phyloP scores from a whole-genome alignment of 768 basidiomycete species.

The Tulasnella sp. region DNA sequence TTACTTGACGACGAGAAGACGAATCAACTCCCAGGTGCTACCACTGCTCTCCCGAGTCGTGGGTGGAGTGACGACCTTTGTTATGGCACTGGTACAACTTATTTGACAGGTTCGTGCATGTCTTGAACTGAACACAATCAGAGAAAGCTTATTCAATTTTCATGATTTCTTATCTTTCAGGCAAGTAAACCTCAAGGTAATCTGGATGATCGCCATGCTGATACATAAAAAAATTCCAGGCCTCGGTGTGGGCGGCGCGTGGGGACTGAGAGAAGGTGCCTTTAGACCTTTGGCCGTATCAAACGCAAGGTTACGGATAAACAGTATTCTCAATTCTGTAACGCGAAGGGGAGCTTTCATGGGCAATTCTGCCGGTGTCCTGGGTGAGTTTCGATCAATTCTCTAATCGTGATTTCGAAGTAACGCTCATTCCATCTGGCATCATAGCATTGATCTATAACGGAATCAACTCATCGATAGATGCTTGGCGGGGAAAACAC shows the following conservation, averaged over 20 bases:
- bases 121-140: too few relatives aligned
- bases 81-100: conserved; percentile 98
- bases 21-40: conserved; percentile 75
- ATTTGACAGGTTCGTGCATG: conserved; percentile 75
- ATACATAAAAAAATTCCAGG: conserved; percentile 73
- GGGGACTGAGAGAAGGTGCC: conserved; percentile 93
- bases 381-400: too few relatives aligned
- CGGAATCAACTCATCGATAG: conserved; percentile 87
- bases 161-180: too few relatives aligned
- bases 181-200: too few relatives aligned
- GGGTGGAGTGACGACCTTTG: conserved; percentile 99
- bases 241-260: conserved; percentile 84
- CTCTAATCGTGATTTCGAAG: conserved; percentile 1
- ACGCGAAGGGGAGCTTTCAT: conserved; percentile 95
- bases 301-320: conserved; percentile 81
- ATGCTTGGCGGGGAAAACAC: conserved; percentile 77
- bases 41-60: conserved; percentile 83
- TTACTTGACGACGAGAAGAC: conserved; percentile 94
- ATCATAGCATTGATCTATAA: conserved; percentile 87
- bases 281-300: conserved; percentile 74
- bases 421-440: neutral
- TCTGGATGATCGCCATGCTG: too few relatives aligned
- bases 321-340: conserved; percentile 91
- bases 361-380: conserved; percentile 94
- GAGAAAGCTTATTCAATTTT: too few relatives aligned